A percentile compares a stretch with the other conserved stretches of the same genome.
phyloP scores from a whole-genome alignment of 495 filamentous ascomycete genomes.

The Polyplosphaeria fusca region DNA sequence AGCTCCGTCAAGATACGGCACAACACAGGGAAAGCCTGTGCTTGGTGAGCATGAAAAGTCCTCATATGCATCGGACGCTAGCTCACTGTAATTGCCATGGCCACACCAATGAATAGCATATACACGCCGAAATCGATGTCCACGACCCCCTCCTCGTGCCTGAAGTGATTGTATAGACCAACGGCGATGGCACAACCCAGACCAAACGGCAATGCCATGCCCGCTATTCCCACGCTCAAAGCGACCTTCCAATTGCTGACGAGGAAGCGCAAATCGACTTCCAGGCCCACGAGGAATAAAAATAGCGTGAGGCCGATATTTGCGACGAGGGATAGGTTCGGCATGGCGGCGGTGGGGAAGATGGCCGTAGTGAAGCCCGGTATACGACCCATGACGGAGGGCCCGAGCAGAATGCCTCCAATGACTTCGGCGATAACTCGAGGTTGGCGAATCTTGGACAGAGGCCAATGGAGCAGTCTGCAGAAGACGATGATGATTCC shows the following conservation, averaged over 20 bases:
- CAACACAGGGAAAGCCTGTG: conserved; percentile 83
- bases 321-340: conserved; percentile 74
- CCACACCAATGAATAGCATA: conserved; percentile 90
- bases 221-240: conserved; percentile 72
- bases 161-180: conserved; percentile 80
- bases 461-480: conserved; percentile 75
- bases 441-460: conserved; percentile 84
- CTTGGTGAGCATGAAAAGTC: conserved; percentile 9
- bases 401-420: conserved; percentile 85
- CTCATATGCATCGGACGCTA: background rate
- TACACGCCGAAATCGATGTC: conserved; percentile 76
- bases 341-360: conserved; percentile 71
- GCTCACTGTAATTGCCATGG: conserved; percentile 81
- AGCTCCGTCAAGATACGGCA: conserved; percentile 93
- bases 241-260: conserved; percentile 84
- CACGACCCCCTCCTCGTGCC: conserved; percentile 57
- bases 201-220: conserved; percentile 79
- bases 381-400: conserved; percentile 79
- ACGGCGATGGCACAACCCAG: conserved; percentile 74
- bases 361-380: conserved; percentile 76
- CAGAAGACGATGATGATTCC: conserved; percentile 88
- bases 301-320: conserved; percentile 90
- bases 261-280: conserved; percentile 86
- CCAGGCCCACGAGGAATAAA: conserved; percentile 87
- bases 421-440: conserved; percentile 96